Percentiles rank a stretch among this genome's conserved stretches.
These are phyloP conservation scores for Eucalyptus erythrocorys DNA, from an alignment of 345 rosid species.

Conservation along the genomic window DNA sequence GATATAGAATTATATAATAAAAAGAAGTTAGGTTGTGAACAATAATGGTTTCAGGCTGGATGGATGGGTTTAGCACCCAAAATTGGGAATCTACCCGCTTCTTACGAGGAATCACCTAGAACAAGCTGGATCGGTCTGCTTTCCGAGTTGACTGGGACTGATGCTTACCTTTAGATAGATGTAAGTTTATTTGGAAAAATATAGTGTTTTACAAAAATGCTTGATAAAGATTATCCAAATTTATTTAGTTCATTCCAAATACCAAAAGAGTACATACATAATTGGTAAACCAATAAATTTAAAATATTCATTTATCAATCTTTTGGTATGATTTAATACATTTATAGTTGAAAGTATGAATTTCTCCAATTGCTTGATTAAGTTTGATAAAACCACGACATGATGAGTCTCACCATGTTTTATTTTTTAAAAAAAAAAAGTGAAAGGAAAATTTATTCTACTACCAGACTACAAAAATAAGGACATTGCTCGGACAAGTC, in stretches of 20 bases:
- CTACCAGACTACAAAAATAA: neutral
- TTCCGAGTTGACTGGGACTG: fast-evolving
- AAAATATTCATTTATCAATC: neutral
- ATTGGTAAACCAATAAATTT: neutral
- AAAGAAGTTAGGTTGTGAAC: neutral
- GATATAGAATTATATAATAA: neutral
- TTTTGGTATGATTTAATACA: neutral
- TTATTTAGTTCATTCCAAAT: too few relatives aligned
- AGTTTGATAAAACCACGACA: neutral
- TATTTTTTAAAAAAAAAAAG: neutral
- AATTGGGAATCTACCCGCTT: neutral
- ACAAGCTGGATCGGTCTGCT: fast-evolving
- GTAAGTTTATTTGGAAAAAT: too few relatives aligned
- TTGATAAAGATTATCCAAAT: neutral
- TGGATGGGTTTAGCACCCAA: neutral
- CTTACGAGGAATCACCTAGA: neutral
- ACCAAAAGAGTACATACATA: neutral
- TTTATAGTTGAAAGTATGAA: neutral
- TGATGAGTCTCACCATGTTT: neutral
- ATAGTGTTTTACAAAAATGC: too few relatives aligned
- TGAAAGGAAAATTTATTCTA: neutral
- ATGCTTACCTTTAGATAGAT: too few relatives aligned
- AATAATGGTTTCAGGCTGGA: neutral
- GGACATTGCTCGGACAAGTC: neutral
- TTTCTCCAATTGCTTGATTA: neutral